Evolutionary conservation across 2,329 filamentous ascomycete genomes (phyloP), one percentile per base, ranked within the genome.

Genomic region (Nemania sp.): DNA sequence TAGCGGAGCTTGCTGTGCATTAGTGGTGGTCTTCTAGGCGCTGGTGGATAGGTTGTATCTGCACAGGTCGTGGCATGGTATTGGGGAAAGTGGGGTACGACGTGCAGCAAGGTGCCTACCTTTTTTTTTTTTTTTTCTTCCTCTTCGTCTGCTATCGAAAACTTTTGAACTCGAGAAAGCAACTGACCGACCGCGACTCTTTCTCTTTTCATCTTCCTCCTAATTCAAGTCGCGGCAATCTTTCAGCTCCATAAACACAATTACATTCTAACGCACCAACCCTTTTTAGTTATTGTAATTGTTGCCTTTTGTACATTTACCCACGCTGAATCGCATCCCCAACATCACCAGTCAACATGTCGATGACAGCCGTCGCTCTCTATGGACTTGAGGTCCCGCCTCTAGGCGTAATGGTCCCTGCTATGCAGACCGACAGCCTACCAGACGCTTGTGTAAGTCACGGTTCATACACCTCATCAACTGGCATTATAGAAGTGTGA

Each of bases 371-470:
- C 72, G 92, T 96, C 81, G 93, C 92, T 80, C 87, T 98, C 80
- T 99, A 96, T 81, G 94, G 94, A 83, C 91, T 98, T 75, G 90
- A 93, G 86, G 92, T 98, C 82, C 94, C 94, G 75, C 87, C 93
- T 75, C 93, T 92, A 78, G 93, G 93, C 82, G 85, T 93, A 80
- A 85, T 96, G 80, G 89, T 98, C 76, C 91, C 93, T 73, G 93
- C 93, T 66, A 85, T 90, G 71, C 87, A 90, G 71, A 90, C 95
- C 64, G 76, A 78, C 20, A 73, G 70, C 74, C 91, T 95, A 77
- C 92, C 93, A 10, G 71, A 75, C 79, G 93, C 93, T 69, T 92
- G 92, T 80, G 93, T 97, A 86, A 86, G 92, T 72, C 15, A 18
- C 29, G 0, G 5, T 45, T 26, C 27, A 29, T 52, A 27, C 6